Conservation (phyloP, 257 asterid genomes). For the Plantago elongata region DNA sequence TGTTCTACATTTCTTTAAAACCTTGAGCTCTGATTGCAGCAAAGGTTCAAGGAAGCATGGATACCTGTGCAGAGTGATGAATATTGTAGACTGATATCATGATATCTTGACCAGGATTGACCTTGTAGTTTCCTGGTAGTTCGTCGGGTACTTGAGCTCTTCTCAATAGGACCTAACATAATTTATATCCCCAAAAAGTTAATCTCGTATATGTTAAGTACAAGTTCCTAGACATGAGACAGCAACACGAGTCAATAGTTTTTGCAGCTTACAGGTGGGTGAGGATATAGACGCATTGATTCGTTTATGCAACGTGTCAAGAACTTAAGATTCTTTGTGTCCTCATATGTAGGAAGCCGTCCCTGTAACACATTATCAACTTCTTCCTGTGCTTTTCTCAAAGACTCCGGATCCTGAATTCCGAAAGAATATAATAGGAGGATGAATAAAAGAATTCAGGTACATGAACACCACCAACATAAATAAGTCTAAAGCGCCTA, state of each 20-base stretch:
- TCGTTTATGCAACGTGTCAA: constrained; percentile 79
- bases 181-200: constrained; percentile 9
- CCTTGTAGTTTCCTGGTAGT: constrained; percentile 89
- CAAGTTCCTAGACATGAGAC: not conserved
- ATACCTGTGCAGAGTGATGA: constrained; percentile 84
- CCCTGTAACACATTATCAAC: constrained; percentile 83
- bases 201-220: constrained; percentile 11
- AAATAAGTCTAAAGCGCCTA: not conserved
- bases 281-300: constrained; percentile 94
- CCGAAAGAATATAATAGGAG: too few species aligned
- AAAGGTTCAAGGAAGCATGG: not conserved
- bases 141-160: constrained; percentile 80
- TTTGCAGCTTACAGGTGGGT: constrained; percentile 77
- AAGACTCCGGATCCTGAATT: constrained; percentile 57
- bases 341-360: constrained; percentile 72
- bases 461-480: not conserved
- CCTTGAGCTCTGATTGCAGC: not conserved
- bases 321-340: constrained; percentile 77
- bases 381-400: constrained; percentile 82
- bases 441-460: not conserved
- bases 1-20: not conserved
- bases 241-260: not conserved
- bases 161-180: constrained; percentile 66
- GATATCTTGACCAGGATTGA: constrained; percentile 87
- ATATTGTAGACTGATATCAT: constrained; percentile 96